Evolutionary conservation across 495 filamentous ascomycete genomes (phyloP).

Genomic region (Daldinia loculata): DNA sequence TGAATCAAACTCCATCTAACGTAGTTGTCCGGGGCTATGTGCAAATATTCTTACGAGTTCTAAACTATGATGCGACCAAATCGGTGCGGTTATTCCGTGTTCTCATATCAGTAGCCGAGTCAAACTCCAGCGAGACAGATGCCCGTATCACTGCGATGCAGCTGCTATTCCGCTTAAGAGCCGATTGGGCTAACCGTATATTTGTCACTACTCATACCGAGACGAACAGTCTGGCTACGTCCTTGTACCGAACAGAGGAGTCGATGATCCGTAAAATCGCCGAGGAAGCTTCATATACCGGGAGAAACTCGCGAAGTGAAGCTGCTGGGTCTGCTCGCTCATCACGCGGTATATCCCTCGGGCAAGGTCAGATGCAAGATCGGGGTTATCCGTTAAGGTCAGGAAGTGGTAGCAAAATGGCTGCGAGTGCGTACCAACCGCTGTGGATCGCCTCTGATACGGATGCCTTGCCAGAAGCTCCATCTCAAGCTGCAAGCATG

Average conservation of each 20-base stretch:
- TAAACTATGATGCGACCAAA: constrained; percentile 64
- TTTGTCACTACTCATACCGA: constrained; percentile 72
- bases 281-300: constrained; percentile 57
- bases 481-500: constrained; percentile 54
- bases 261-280: constrained; percentile 59
- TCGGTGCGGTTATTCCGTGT: constrained; percentile 60
- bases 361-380: constrained; percentile 53
- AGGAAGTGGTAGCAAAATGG: constrained; percentile 49
- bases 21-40: constrained; percentile 65
- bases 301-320: constrained; percentile 51
- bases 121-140: constrained; percentile 64
- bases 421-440: constrained; percentile 51
- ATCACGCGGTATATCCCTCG: constrained; percentile 57
- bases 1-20: constrained; percentile 59
- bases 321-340: constrained; percentile 47
- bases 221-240: constrained; percentile 72
- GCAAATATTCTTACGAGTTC: constrained; percentile 67
- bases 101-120: constrained; percentile 67
- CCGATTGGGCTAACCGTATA: constrained; percentile 77
- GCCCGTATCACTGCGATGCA: constrained; percentile 84
- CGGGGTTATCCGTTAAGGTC: constrained; percentile 47
- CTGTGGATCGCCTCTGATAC: constrained; percentile 63
- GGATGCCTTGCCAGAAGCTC: constrained; percentile 58
- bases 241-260: constrained; percentile 72
- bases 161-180: constrained; percentile 82